Evolutionary conservation across 306 rosid species (phyloP).

Genomic region (Pueraria montana): DNA sequence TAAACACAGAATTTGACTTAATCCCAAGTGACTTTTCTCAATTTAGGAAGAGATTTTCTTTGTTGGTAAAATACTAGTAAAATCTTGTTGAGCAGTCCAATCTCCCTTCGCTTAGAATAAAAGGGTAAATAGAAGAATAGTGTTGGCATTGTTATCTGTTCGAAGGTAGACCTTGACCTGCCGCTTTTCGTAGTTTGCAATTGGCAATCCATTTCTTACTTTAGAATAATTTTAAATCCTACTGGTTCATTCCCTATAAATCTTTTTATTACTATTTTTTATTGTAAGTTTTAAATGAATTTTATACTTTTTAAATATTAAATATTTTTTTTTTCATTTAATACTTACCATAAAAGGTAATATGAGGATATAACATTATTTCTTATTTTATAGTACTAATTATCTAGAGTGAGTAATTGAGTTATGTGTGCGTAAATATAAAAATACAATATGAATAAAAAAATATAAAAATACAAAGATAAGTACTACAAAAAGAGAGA

Average conservation of each 20-base stretch:
- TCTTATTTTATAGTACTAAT: no score
- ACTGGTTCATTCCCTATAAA: no score
- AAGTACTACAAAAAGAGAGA: no score
- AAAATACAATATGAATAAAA: no score
- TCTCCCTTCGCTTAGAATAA: background rate
- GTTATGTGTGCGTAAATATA: background rate
- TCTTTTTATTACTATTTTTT: no score
- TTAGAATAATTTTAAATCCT: no score
- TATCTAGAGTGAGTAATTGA: background rate
- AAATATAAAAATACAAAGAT: no score
- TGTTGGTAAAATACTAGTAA: background rate
- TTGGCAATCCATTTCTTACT: background rate
- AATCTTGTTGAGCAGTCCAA: background rate
- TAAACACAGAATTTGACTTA: background rate
- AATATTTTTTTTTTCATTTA: no score
- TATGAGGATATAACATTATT: no score
- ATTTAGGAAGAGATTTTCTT: background rate
- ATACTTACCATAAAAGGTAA: no score
- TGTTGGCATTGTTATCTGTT: conserved; percentile 11
- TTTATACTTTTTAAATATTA: no score
- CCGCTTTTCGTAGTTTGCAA: background rate
- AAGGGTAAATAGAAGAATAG: background rate
- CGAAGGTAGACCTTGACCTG: background rate
- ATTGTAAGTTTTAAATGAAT: no score
- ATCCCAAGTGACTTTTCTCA: background rate